Conservation (phyloP, 345 rosid species). For the Laguncularia racemosa region DNA sequence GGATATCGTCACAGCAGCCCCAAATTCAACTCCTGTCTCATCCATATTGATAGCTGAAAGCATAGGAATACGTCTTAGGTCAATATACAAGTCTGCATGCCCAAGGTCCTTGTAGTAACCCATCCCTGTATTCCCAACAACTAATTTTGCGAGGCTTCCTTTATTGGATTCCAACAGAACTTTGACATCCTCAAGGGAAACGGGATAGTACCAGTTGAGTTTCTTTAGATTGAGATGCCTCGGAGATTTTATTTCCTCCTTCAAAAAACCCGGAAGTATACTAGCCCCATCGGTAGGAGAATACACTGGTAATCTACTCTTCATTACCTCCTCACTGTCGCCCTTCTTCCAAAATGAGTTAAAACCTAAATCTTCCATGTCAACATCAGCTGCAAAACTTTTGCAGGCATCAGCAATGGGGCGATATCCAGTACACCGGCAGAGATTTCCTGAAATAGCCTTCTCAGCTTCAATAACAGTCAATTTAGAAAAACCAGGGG, state of each 20-base stretch:
- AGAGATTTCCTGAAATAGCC: slow-evolving; percentile 66
- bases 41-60: slow-evolving; percentile 43
- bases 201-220: slow-evolving; percentile 45
- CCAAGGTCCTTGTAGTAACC: slow-evolving; percentile 68
- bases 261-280: slow-evolving; percentile 62
- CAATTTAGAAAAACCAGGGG: slow-evolving; percentile 53
- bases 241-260: slow-evolving; percentile 23
- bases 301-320: slow-evolving; percentile 43
- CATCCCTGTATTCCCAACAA: slow-evolving; percentile 67
- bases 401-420: slow-evolving; percentile 87
- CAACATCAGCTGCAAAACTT: slow-evolving; percentile 76
- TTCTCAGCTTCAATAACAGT: slow-evolving; percentile 73
- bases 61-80: slow-evolving; percentile 52
- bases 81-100: slow-evolving; percentile 43
- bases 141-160: slow-evolving; percentile 30
- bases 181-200: slow-evolving; percentile 42
- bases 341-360: slow-evolving; percentile 71
- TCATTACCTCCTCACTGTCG: slow-evolving; percentile 38
- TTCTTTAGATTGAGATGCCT: slow-evolving; percentile 31
- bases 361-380: slow-evolving; percentile 82
- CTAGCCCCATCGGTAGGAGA: slow-evolving; percentile 15
- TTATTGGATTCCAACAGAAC: slow-evolving; percentile 21
- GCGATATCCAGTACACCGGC: slow-evolving; percentile 94
- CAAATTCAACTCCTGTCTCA: slow-evolving; percentile 50
- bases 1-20: slow-evolving; percentile 73